Evolutionary conservation across 2,329 filamentous ascomycete genomes (phyloP).

Genomic region (Fusarium multiceps): DNA sequence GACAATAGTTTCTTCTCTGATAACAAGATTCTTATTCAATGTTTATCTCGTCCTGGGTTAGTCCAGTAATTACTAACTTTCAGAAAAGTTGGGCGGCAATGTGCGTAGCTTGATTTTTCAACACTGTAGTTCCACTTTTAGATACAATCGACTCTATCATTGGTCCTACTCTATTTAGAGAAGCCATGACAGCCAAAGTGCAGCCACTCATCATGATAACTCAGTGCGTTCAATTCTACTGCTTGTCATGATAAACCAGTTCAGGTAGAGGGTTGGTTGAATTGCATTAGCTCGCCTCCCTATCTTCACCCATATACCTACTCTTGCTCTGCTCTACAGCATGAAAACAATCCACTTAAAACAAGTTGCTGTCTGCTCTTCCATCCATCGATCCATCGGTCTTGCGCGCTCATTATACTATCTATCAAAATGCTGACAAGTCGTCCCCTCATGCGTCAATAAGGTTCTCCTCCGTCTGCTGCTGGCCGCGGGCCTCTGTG

Average conservation of each 20-base stretch:
- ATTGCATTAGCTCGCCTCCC: conserved; percentile 49
- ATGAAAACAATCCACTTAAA: conserved; percentile 42
- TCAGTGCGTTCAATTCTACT: background rate
- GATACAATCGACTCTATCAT: conserved; percentile 24
- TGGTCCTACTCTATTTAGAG: conserved; percentile 14
- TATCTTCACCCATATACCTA: conserved; percentile 45
- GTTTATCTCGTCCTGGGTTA: background rate
- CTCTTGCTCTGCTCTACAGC: conserved; percentile 39
- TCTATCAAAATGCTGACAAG: conserved; percentile 42
- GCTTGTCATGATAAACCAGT: conserved; percentile 2
- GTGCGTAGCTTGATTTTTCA: conserved; percentile 23
- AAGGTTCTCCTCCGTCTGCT: conserved; percentile 66
- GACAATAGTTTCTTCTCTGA: background rate
- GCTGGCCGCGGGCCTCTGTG: conserved; percentile 52
- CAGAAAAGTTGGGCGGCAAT: conserved; percentile 40
- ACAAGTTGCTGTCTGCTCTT: conserved; percentile 40
- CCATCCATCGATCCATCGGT: conserved; percentile 14
- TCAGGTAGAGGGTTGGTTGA: conserved; percentile 37
- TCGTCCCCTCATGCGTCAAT: conserved; percentile 63
- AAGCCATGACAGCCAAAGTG: conserved; percentile 23
- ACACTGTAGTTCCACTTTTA: conserved; percentile 43
- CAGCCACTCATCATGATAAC: conserved; percentile 29
- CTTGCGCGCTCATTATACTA: conserved; percentile 44
- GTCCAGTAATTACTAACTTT: conserved; percentile 1
- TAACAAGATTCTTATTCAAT: background rate